Conservation (phyloP, 768 basidiomycete species). For the Podaxis rugospora region DNA sequence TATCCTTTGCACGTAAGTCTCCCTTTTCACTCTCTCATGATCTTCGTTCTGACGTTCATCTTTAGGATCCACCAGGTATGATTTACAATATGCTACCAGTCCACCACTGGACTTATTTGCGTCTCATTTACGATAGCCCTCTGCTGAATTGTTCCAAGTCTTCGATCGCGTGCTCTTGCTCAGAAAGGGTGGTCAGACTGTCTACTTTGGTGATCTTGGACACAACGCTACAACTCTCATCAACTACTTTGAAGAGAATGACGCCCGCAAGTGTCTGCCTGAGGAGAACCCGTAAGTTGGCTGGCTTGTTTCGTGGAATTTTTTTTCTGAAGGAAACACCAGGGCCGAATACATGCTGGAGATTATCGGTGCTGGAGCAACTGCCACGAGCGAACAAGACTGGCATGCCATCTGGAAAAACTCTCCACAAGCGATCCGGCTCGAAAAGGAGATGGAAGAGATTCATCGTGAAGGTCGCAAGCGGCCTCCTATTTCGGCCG, state of each 20-base stretch:
- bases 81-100: conserved; percentile 59
- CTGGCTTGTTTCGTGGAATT: neutral
- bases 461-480: conserved; percentile 48
- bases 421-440: conserved; percentile 37
- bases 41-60: neutral
- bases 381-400: conserved; percentile 46
- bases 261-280: conserved; percentile 54
- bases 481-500: conserved; percentile 30
- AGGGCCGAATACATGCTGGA: conserved; percentile 66
- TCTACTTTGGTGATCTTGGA: conserved; percentile 74
- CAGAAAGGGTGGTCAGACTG: conserved; percentile 71
- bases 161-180: conserved; percentile 79
- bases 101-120: neutral
- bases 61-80: conserved; percentile 53
- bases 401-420: conserved; percentile 59
- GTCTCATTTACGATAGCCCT: neutral
- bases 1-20: conserved; percentile 76
- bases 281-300: conserved; percentile 67
- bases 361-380: conserved; percentile 72
- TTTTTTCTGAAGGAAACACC: neutral
- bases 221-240: conserved; percentile 57
- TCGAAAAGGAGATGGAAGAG: conserved; percentile 35
- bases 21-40: neutral
- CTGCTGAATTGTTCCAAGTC: conserved; percentile 23
- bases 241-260: conserved; percentile 71